Conservation (phyloP, 2,329 filamentous ascomycete genomes). For the Claviceps paspali region DNA sequence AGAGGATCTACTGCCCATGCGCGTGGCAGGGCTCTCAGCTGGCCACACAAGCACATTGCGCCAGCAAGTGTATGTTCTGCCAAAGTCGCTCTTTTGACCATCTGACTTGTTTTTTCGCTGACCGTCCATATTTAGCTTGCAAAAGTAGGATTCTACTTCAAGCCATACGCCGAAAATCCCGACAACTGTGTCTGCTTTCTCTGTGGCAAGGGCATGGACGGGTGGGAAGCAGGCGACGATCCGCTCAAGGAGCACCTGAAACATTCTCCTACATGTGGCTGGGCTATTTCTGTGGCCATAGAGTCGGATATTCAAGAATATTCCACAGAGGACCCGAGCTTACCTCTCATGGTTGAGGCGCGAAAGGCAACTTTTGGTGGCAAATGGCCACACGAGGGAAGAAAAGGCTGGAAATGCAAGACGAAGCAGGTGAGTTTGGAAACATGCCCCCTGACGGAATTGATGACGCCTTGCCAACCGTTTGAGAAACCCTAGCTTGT, state of each 20-base stretch:
- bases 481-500: conserved; percentile 45
- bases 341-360: conserved; percentile 56
- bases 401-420: conserved; percentile 81
- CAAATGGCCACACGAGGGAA: conserved; percentile 78
- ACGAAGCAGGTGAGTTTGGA: conserved; percentile 55
- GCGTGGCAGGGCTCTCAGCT: conserved; percentile 43
- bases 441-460: background rate
- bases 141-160: conserved; percentile 80
- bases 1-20: conserved; percentile 49
- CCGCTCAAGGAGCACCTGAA: conserved; percentile 74
- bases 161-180: conserved; percentile 55
- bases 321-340: conserved; percentile 57
- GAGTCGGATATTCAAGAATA: conserved; percentile 48
- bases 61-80: conserved; percentile 15
- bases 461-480: conserved; percentile 4
- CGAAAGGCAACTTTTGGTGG: conserved; percentile 71
- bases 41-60: conserved; percentile 51
- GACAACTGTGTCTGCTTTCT: conserved; percentile 88
- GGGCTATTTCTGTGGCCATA: conserved; percentile 58
- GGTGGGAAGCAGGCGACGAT: conserved; percentile 80
- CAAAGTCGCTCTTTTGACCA: background rate
- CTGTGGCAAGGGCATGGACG: conserved; percentile 70
- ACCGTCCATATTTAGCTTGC: conserved; percentile 50
- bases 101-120: conserved; percentile 9
- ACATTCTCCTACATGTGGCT: conserved; percentile 70